Percentiles rank a stretch among this genome's conserved stretches.
Evolutionary conservation across 23 red algal species (phyloP).

Genomic region (Gracilaria caudata): DNA sequence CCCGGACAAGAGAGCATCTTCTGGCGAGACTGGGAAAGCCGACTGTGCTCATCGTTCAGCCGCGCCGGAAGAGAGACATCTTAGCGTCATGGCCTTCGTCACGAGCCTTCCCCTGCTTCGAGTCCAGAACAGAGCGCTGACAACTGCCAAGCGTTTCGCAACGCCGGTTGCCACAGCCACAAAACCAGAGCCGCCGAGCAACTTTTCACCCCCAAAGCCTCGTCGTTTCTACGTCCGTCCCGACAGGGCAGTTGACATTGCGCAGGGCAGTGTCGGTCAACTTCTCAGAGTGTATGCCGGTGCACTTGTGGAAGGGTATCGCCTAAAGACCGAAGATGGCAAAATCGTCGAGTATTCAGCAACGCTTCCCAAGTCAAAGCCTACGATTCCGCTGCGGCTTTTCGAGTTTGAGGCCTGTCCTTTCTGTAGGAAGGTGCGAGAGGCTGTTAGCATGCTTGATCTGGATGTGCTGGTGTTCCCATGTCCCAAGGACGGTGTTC

Average conservation of each 20-base stretch:
- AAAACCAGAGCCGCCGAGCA: slow-evolving; percentile 30
- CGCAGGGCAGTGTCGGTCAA: slow-evolving; percentile 24
- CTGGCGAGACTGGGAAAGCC: no score
- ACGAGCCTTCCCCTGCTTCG: background rate
- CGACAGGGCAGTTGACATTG: slow-evolving; percentile 74
- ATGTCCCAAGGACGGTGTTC: slow-evolving; percentile 76
- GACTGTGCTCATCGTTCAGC: no score
- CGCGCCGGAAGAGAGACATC: no score
- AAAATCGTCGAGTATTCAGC: slow-evolving; percentile 81
- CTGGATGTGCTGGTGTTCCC: slow-evolving; percentile 89
- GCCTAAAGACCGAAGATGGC: slow-evolving; percentile 38
- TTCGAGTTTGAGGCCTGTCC: slow-evolving; percentile 94
- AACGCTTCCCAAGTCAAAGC: slow-evolving; percentile 73
- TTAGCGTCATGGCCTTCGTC: slow-evolving; percentile 23
- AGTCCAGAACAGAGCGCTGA: background rate
- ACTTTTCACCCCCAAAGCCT: slow-evolving; percentile 63
- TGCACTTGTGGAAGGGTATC: slow-evolving; percentile 84
- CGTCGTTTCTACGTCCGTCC: slow-evolving; percentile 63
- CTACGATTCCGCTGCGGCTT: slow-evolving; percentile 68
- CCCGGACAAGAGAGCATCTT: no score
- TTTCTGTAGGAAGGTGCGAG: slow-evolving; percentile 91
- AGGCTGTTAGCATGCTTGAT: slow-evolving; percentile 87
- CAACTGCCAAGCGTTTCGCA: background rate
- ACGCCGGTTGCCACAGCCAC: slow-evolving; percentile 17
- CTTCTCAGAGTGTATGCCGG: slow-evolving; percentile 67